Conservation (phyloP, 2,329 filamentous ascomycete species). For the Fusarium caatingaense region DNA sequence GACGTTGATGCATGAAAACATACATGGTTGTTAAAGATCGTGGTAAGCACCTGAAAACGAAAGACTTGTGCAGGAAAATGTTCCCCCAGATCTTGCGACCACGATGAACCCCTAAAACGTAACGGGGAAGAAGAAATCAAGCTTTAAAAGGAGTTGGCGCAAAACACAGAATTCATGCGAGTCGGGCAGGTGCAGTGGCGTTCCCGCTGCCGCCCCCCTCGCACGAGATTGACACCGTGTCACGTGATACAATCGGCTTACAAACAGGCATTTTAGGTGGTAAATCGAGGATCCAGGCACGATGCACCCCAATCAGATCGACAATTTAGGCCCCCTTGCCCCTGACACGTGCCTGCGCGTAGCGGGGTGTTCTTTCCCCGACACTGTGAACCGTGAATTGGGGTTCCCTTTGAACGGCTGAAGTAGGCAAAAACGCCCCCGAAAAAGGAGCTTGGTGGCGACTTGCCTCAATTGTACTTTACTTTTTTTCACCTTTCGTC, state of each 20-base stretch:
- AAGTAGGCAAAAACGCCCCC: conserved; percentile 18
- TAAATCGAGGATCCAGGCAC: conserved; percentile 25
- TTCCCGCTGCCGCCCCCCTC: conserved; percentile 18
- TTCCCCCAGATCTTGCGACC: conserved; percentile 12
- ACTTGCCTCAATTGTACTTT: conserved; percentile 31
- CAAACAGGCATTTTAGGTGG: conserved; percentile 1
- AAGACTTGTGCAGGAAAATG: conserved; percentile 2
- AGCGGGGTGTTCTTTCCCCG: conserved; percentile 41
- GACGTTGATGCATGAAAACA: conserved; percentile 1
- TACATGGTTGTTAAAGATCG: conserved; percentile 23
- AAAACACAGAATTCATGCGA: conserved; percentile 30
- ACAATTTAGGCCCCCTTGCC: conserved; percentile 20
- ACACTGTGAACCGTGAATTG: conserved; percentile 49
- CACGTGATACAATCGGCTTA: conserved; percentile 44
- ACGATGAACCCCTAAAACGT: neutral
- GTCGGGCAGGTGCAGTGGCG: conserved; percentile 37
- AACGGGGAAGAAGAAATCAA: conserved; percentile 12
- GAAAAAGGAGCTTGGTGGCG: conserved; percentile 45
- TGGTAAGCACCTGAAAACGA: neutral
- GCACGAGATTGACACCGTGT: conserved; percentile 50
- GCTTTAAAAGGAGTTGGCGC: conserved; percentile 33
- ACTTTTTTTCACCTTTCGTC: conserved; percentile 16
- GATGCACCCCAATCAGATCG: conserved; percentile 35
- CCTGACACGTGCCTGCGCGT: conserved; percentile 51
- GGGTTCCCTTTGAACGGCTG: conserved; percentile 19